Conservation (phyloP, 2,329 filamentous ascomycete species). For the Aspergillus aculeatus region DNA sequence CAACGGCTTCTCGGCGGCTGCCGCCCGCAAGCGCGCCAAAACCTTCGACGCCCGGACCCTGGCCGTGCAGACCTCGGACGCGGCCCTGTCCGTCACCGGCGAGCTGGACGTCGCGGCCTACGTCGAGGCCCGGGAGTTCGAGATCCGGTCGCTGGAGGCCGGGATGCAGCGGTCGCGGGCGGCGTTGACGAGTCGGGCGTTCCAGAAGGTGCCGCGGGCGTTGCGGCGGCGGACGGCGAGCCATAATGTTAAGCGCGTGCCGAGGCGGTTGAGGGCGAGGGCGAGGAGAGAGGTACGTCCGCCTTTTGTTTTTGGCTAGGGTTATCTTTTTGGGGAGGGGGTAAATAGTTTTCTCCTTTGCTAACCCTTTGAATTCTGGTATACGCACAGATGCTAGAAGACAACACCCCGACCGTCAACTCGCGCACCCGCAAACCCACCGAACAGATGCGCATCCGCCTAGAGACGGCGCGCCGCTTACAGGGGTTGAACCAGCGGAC, state of each 20-base stretch:
- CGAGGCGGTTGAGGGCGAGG: constrained; percentile 68
- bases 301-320: constrained; percentile 6
- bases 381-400: constrained; percentile 69
- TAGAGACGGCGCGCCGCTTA: constrained; percentile 73
- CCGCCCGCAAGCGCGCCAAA: constrained; percentile 45
- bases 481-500: constrained; percentile 56
- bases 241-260: constrained; percentile 90
- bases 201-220: constrained; percentile 83
- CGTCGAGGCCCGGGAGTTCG: constrained; percentile 79
- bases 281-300: constrained; percentile 60
- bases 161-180: constrained; percentile 75
- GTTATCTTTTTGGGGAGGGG: background rate
- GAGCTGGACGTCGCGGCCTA: constrained; percentile 84
- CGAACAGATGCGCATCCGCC: constrained; percentile 53
- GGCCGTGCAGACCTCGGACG: constrained; percentile 46
- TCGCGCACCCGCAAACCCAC: constrained; percentile 50
- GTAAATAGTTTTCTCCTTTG: background rate
- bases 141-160: constrained; percentile 80
- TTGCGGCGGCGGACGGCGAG: constrained; percentile 86
- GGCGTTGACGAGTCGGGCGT: constrained; percentile 67
- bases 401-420: constrained; percentile 83
- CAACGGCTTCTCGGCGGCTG: constrained; percentile 21
- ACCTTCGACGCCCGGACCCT: constrained; percentile 44
- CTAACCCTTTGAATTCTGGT: background rate
- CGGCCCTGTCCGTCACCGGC: constrained; percentile 60